These are phyloP conservation scores for Comarum palustre DNA, from an alignment of 306 rosid species.

Conservation along the genomic window DNA sequence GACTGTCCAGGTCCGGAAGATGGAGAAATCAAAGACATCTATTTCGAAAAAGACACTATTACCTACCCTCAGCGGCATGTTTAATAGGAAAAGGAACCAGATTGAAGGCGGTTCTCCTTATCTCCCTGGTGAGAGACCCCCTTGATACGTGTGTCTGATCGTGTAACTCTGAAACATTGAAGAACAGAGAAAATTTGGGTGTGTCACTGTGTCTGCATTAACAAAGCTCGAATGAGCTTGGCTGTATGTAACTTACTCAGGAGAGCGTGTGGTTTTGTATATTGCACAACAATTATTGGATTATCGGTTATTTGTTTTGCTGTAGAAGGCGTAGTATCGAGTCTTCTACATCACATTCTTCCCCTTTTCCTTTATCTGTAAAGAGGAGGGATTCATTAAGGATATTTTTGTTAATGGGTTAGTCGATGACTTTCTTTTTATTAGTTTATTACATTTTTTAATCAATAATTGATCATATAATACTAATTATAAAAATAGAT, in stretches of 20 bases:
- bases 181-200: slow-evolving; percentile 37
- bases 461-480: too few species aligned
- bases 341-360: neutral
- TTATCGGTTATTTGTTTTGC: slow-evolving; percentile 19
- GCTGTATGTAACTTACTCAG: slow-evolving; percentile 25
- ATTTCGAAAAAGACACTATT: slow-evolving; percentile 68
- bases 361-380: neutral
- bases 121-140: slow-evolving; percentile 75
- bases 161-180: slow-evolving; percentile 21
- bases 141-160: slow-evolving; percentile 35
- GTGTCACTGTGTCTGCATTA: slow-evolving; percentile 38
- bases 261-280: slow-evolving; percentile 44
- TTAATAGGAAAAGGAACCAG: slow-evolving; percentile 74
- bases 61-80: slow-evolving; percentile 71
- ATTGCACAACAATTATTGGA: slow-evolving; percentile 40
- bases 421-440: too few species aligned
- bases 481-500: too few species aligned
- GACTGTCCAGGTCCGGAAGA: slow-evolving; percentile 41
- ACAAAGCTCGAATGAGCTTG: slow-evolving; percentile 28
- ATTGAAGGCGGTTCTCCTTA: slow-evolving; percentile 83
- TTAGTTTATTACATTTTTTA: too few species aligned
- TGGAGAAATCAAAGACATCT: slow-evolving; percentile 61
- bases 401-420: too few species aligned
- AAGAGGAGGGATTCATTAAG: too few species aligned
- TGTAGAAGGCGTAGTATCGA: neutral